These are phyloP conservation scores for Suillus weaverae DNA, from an alignment of 768 basidiomycete species.

Conservation along the genomic window DNA sequence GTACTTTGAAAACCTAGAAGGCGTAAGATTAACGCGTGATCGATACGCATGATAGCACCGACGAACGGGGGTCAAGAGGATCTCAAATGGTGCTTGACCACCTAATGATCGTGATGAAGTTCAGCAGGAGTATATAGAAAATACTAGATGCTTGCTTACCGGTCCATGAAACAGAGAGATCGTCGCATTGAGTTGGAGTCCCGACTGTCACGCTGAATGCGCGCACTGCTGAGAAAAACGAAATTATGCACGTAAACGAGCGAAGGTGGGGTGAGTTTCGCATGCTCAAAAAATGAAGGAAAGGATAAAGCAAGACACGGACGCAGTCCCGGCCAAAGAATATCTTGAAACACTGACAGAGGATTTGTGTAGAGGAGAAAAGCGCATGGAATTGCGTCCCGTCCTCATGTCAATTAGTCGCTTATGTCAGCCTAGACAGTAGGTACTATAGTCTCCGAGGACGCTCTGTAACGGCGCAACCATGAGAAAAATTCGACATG, in stretches of 20 bases:
- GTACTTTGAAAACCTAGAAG: constrained; percentile 52
- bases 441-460: background rate
- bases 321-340: constrained; percentile 11
- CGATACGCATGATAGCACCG: background rate
- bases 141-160: constrained; percentile 41
- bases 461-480: background rate
- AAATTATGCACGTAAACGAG: constrained; percentile 21
- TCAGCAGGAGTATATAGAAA: constrained; percentile 8
- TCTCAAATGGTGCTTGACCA: constrained; percentile 53
- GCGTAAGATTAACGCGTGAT: constrained; percentile 10
- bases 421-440: constrained; percentile 7
- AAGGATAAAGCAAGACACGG: constrained; percentile 11
- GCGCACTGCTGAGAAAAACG: constrained; percentile 20
- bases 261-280: constrained; percentile 25
- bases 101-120: constrained; percentile 36
- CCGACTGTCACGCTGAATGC: constrained; percentile 52
- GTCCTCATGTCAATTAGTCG: background rate
- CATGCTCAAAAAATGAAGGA: constrained; percentile 27
- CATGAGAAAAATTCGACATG: background rate
- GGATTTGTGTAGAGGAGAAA: constrained; percentile 10
- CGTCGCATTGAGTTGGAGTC: constrained; percentile 59
- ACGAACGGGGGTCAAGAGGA: constrained; percentile 52
- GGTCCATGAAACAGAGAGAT: constrained; percentile 60
- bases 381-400: background rate
- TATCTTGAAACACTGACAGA: constrained; percentile 8